Evolutionary conservation across 176 grass and related monocot genomes (phyloP).

Genomic region (Aegilops speltoides): DNA sequence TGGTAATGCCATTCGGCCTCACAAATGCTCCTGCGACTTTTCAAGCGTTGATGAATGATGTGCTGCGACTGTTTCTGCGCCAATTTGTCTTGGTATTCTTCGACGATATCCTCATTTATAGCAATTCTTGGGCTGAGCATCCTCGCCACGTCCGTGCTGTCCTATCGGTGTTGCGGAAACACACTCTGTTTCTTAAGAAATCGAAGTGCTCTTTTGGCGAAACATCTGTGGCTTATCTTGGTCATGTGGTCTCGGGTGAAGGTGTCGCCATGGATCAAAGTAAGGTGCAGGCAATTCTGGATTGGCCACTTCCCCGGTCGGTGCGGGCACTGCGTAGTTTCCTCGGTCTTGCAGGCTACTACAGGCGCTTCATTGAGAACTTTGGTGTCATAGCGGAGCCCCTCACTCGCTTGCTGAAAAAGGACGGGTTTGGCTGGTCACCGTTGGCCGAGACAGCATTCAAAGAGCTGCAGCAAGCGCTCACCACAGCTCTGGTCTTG

Average conservation of each 20-base stretch:
- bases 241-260: not conserved
- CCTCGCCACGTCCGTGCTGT: not conserved
- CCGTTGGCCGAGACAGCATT: not conserved
- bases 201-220: not conserved
- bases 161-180: not conserved
- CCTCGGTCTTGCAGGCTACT: not conserved
- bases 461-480: not conserved
- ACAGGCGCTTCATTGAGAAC: not conserved
- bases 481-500: not conserved
- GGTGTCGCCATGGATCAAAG: not conserved
- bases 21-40: not conserved
- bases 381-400: not conserved
- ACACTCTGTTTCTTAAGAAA: not conserved
- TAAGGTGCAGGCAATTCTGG: not conserved
- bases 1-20: not conserved
- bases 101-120: not conserved
- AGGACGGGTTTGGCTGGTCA: not conserved
- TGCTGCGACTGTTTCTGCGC: not conserved
- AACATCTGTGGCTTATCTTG: not conserved
- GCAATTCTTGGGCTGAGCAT: not conserved
- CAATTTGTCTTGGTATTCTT: not conserved
- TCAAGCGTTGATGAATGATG: not conserved
- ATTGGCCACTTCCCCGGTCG: not conserved
- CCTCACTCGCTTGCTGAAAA: not conserved
- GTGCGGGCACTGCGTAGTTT: not conserved